Conservation (phyloP, 768 basidiomycete species). For the Grammothele lineata region DNA sequence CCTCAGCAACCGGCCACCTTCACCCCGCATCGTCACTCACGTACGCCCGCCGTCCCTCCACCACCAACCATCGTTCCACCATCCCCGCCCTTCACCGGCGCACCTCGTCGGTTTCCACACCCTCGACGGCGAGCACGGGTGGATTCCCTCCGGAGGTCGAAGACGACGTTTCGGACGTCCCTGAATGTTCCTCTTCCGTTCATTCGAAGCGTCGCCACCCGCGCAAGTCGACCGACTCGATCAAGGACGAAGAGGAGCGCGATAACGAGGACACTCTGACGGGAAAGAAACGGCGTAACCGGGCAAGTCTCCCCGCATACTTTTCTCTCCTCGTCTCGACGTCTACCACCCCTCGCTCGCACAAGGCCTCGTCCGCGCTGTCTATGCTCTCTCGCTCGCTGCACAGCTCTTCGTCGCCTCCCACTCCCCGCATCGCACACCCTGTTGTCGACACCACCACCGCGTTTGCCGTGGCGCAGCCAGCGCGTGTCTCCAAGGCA, state of each 20-base stretch:
- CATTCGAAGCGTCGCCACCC: conserved; percentile 28
- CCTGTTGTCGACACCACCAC: conserved; percentile 17
- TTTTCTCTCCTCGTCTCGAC: conserved; percentile 61
- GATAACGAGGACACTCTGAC: conserved; percentile 33
- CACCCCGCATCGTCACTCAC: conserved; percentile 43
- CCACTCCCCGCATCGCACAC: conserved; percentile 23
- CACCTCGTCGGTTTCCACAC: conserved; percentile 41
- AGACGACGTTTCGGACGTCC: conserved; percentile 39
- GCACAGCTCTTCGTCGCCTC: conserved; percentile 20
- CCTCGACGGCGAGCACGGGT: conserved; percentile 21
- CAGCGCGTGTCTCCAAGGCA: conserved; percentile 6
- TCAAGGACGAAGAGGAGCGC: conserved; percentile 23
- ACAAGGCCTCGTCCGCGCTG: conserved; percentile 16
- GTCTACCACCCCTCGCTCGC: conserved; percentile 14
- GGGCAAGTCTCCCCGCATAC: conserved; percentile 70
- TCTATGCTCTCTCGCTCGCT: conserved; percentile 23
- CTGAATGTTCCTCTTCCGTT: conserved; percentile 20
- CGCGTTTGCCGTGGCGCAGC: conserved; percentile 18
- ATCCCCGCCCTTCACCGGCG: conserved; percentile 54
- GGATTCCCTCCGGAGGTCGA: conserved; percentile 26
- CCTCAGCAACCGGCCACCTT: conserved; percentile 21
- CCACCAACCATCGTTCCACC: conserved; percentile 63
- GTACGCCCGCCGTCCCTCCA: conserved; percentile 66
- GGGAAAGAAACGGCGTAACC: conserved; percentile 45
- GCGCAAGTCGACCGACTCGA: conserved; percentile 12